phyloP scores from a whole-genome alignment of 352 stramenopile genomes.

The Albugo laibachii region DNA sequence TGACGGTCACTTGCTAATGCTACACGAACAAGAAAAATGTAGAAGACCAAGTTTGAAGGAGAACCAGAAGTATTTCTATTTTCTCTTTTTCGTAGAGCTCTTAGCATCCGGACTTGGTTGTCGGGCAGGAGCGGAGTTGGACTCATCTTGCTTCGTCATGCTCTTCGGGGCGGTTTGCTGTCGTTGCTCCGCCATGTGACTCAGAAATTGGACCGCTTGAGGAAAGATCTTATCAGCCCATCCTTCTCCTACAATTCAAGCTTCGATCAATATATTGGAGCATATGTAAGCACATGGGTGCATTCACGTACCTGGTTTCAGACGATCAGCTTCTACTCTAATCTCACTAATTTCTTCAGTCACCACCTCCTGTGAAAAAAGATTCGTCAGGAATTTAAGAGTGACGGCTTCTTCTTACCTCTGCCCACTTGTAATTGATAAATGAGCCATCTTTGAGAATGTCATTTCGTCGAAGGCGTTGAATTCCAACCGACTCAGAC shows the following conservation, averaged over 20 bases:
- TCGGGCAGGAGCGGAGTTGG: constrained; percentile 14
- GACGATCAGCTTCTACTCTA: constrained; percentile 48
- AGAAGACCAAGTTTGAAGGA: too few species aligned
- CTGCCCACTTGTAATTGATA: constrained; percentile 73
- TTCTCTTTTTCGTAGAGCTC: constrained; percentile 39
- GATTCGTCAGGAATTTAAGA: background rate
- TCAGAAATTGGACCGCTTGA: constrained; percentile 78
- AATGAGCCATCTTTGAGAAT: constrained; percentile 76
- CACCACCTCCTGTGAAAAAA: constrained; percentile 32
- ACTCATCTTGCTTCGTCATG: constrained; percentile 26
- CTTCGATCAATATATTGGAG: background rate
- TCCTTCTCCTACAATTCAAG: constrained; percentile 25
- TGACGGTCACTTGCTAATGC: too few species aligned
- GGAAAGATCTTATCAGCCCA: constrained; percentile 79
- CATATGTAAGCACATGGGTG: background rate
- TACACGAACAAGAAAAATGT: too few species aligned
- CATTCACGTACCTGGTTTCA: constrained; percentile 41
- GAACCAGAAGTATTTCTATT: constrained; percentile 14
- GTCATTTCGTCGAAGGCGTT: constrained; percentile 74
- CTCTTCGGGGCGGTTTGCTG: constrained; percentile 59
- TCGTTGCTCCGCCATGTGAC: constrained; percentile 70
- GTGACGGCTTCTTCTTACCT: constrained; percentile 9
- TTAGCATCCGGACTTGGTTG: constrained; percentile 29
- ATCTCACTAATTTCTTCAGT: constrained; percentile 78
- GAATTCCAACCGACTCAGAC: constrained; percentile 65